phyloP scores from a whole-genome alignment of 768 basidiomycete species.

The Suillus variegatus region DNA sequence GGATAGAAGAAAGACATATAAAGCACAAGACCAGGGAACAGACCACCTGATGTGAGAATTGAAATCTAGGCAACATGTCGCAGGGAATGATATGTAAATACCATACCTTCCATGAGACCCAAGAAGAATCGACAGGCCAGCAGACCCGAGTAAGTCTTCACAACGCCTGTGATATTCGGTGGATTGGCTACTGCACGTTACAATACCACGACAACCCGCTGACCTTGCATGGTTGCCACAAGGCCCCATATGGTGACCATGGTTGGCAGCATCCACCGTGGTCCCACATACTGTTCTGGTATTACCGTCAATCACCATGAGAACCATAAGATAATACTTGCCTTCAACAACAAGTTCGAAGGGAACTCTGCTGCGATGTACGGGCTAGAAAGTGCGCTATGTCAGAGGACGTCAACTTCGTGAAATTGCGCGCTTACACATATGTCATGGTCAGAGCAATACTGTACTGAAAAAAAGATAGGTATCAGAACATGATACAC shows the following conservation, averaged over 20 bases:
- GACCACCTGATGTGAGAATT: constrained; percentile 43
- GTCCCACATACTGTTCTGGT: constrained; percentile 40
- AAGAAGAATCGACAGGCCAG: constrained; percentile 48
- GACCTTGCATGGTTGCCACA: constrained; percentile 63
- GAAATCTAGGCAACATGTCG: neutral
- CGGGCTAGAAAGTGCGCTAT: constrained; percentile 30
- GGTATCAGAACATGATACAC: neutral
- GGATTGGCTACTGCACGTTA: neutral
- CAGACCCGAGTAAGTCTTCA: constrained; percentile 52
- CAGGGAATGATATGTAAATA: neutral
- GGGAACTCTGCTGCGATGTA: constrained; percentile 63
- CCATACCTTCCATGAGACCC: constrained; percentile 60
- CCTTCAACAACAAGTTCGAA: constrained; percentile 59
- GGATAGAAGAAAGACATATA: constrained; percentile 55
- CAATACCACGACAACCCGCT: neutral
- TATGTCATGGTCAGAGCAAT: constrained; percentile 31
- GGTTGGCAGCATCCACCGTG: constrained; percentile 60
- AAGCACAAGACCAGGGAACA: constrained; percentile 58
- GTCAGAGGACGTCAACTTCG: constrained; percentile 4
- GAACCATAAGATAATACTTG: constrained; percentile 7
- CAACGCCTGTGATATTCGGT: constrained; percentile 37
- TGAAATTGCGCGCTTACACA: constrained; percentile 16
- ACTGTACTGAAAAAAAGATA: constrained; percentile 31
- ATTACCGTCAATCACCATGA: neutral
- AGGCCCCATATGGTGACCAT: constrained; percentile 72